Evolutionary conservation across 192 early-diverging fungal genomes (phyloP), one percentile per base, ranked within the genome.

Genomic region (Backusella parvicylindrica): DNA sequence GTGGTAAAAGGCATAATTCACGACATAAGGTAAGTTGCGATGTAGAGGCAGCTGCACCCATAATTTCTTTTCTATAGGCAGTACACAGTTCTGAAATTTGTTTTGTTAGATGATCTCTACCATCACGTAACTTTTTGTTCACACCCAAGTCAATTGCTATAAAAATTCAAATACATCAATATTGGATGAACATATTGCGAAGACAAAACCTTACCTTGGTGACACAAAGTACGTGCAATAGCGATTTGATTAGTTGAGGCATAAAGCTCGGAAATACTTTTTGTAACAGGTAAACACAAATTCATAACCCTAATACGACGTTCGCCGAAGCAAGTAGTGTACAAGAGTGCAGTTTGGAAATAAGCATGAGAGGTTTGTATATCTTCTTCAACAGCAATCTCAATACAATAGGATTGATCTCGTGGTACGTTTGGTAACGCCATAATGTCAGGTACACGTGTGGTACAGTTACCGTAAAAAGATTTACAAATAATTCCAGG

Each of bases 101-200:
- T 82, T 89, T 84, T 43, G 87, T 79, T 53, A 97, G 80, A 0
- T 89, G 90, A 21, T 97, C 94, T 38, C 94, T 85, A 8, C 92
- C 95, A 74, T 93, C 92, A 69, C 92, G 90, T 26, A 97, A 83
- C 68, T 92, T 91, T n/a, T 89, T 87, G 8, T 86, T 86, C 9
- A 93, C 75, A 4, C 88, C 89, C n/a, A 92, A 86, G 63, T 97
- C 94, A 7, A 92, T 88, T 12, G 91, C 94, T 85, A 73, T 30
- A 33, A 15, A 73, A 40, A 53, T 2, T 26, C 21, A 68, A 18
- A 41, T 49, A 26, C 3, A 31, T 38, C 5, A 31, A 38, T 35
- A 26, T 21, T 12, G 7, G 31, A 32, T 6, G 31, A 31, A 65
- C 1, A 23, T 9, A 4, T 26, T 3, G 0, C 13, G 1, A 35